phyloP scores from a whole-genome alignment of 164 flowering plant genomes.

The Liquidambar formosana region DNA sequence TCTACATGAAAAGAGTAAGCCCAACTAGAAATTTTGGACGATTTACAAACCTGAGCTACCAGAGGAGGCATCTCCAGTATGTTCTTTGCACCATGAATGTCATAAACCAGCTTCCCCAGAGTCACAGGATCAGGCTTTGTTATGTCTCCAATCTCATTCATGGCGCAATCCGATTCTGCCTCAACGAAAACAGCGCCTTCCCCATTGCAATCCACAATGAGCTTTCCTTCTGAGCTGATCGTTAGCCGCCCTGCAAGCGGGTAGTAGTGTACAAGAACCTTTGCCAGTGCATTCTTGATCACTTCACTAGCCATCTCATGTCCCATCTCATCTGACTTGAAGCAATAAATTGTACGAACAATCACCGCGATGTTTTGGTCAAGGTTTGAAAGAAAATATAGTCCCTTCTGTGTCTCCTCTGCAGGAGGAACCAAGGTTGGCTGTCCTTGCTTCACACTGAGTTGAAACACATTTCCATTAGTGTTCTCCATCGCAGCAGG shows the following conservation, averaged over 20 bases:
- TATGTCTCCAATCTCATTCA: slow-evolving; percentile 63
- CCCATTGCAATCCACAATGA: slow-evolving; percentile 74
- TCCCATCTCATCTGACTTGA: slow-evolving; percentile 47
- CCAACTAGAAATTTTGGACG: no score
- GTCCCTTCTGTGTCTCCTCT: slow-evolving; percentile 52
- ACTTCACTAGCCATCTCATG: slow-evolving; percentile 52
- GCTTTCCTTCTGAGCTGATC: slow-evolving; percentile 70
- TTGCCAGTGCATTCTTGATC: slow-evolving; percentile 63
- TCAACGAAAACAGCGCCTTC: slow-evolving; percentile 87
- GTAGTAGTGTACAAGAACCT: slow-evolving; percentile 75
- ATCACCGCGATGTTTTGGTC: slow-evolving; percentile 72
- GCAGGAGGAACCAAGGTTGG: slow-evolving; percentile 42
- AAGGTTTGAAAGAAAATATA: slow-evolving; percentile 59
- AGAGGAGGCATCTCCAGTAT: slow-evolving; percentile 76
- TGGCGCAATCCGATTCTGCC: slow-evolving; percentile 60
- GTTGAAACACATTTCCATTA: slow-evolving; percentile 11
- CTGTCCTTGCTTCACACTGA: slow-evolving; percentile 32
- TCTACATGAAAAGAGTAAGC: no score
- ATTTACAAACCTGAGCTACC: slow-evolving; percentile 62
- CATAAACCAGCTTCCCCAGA: slow-evolving; percentile 80
- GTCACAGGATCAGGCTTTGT: slow-evolving; percentile 74
- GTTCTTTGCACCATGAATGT: slow-evolving; percentile 67
- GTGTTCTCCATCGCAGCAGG: slow-evolving; percentile 8
- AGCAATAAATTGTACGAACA: slow-evolving; percentile 60
- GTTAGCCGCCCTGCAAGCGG: slow-evolving; percentile 76